These are phyloP conservation scores for Bathelium albidoporum DNA, from an alignment of 495 filamentous ascomycete genomes.

Conservation along the genomic window DNA sequence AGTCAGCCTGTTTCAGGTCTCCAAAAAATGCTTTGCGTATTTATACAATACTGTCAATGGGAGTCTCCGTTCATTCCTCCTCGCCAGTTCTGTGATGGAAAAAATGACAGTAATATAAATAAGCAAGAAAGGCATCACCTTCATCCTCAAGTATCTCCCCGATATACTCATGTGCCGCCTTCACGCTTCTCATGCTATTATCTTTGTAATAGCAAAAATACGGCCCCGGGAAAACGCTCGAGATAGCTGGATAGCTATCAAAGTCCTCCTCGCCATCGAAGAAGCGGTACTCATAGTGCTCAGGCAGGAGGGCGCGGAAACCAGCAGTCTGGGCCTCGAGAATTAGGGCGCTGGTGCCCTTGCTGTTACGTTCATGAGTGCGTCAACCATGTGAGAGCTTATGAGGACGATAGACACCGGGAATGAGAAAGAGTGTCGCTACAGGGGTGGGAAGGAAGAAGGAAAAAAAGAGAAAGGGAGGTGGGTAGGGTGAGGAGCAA, in stretches of 20 bases:
- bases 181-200: constrained; percentile 2
- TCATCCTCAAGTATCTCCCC: constrained; percentile 1
- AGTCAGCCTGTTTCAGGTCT: neutral
- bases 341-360: neutral
- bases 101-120: neutral
- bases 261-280: constrained; percentile 2
- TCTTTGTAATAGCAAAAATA: constrained; percentile 5
- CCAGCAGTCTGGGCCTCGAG: constrained; percentile 1
- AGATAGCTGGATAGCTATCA: constrained; percentile 2
- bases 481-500: neutral
- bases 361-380: neutral
- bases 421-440: neutral
- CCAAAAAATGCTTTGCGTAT: neutral
- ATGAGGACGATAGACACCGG: neutral
- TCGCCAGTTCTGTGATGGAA: neutral
- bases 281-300: constrained; percentile 6
- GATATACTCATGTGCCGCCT: constrained; percentile 2
- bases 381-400: neutral
- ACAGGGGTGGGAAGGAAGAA: neutral
- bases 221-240: neutral
- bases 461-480: neutral
- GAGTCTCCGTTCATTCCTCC: neutral
- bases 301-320: constrained; percentile 2
- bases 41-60: neutral
- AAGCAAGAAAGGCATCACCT: constrained; percentile 1